Percentiles rank a stretch among this genome's conserved stretches.
phyloP scores from a whole-genome alignment of 2,329 filamentous ascomycete species.

The Xylaria digitata region DNA sequence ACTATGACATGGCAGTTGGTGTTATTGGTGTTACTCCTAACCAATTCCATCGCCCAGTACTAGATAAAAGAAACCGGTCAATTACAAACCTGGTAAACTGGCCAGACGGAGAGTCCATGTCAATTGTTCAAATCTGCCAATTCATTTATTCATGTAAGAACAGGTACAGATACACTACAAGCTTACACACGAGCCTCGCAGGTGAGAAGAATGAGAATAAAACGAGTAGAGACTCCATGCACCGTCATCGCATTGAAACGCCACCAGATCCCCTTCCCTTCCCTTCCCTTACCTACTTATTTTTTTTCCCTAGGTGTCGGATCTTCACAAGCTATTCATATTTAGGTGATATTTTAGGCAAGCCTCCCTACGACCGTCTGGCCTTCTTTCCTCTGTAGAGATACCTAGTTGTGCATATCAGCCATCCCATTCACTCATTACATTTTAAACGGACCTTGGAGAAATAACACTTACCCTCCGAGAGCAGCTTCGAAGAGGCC shows the following conservation, averaged over 20 bases:
- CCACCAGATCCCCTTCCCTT: slow-evolving; percentile 15
- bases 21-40: no score
- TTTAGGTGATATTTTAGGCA: neutral
- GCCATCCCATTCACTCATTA: neutral
- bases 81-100: no score
- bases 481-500: slow-evolving; percentile 63
- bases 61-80: neutral
- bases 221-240: slow-evolving; percentile 40
- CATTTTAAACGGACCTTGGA: neutral
- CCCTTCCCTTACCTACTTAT: slow-evolving; percentile 3
- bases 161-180: slow-evolving; percentile 36
- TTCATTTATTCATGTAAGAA: slow-evolving; percentile 24
- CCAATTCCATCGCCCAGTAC: no score
- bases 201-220: slow-evolving; percentile 12
- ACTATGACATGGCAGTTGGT: no score
- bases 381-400: slow-evolving; percentile 51
- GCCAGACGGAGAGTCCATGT: neutral
- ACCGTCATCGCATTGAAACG: slow-evolving; percentile 24
- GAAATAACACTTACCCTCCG: slow-evolving; percentile 56
- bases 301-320: neutral
- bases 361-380: slow-evolving; percentile 43
- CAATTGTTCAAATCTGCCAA: neutral
- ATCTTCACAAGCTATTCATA: neutral
- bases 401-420: slow-evolving; percentile 44
- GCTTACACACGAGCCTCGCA: slow-evolving; percentile 13